These are phyloP conservation scores for Phytophthora chlamydospora DNA, from an alignment of 352 stramenopile species.

Conservation along the genomic window DNA sequence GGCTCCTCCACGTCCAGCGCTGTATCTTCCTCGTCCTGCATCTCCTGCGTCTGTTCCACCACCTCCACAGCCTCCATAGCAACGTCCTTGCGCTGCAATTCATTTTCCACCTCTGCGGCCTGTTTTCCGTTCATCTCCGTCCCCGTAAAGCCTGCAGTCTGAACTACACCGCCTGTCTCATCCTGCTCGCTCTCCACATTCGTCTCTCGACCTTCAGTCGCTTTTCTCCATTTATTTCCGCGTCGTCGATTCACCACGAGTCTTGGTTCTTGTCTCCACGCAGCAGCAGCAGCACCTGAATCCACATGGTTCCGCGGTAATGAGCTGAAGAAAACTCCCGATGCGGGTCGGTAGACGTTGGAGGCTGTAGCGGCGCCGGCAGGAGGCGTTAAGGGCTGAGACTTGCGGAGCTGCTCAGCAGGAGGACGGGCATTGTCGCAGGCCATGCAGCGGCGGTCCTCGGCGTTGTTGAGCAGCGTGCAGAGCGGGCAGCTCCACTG, in stretches of 20 bases:
- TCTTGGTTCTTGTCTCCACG: conserved; percentile 43
- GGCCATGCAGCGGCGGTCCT: conserved; percentile 52
- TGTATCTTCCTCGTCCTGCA: conserved; percentile 24
- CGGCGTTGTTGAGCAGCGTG: conserved; percentile 64
- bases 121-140: neutral
- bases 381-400: conserved; percentile 5
- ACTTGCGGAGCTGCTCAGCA: conserved; percentile 1
- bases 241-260: conserved; percentile 44
- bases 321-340: conserved; percentile 56
- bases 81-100: neutral
- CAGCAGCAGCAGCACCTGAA: neutral
- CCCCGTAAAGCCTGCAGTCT: conserved; percentile 4
- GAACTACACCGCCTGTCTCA: conserved; percentile 7
- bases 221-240: conserved; percentile 7
- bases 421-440: conserved; percentile 53
- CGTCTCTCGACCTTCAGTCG: conserved; percentile 1
- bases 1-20: conserved; percentile 43
- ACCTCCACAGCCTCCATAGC: conserved; percentile 8
- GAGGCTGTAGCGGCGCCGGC: conserved; percentile 7
- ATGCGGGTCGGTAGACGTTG: conserved; percentile 17
- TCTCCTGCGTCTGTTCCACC: conserved; percentile 6
- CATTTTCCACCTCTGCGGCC: neutral
- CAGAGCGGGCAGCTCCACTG: conserved; percentile 79
- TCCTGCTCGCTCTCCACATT: conserved; percentile 8
- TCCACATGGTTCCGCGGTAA: conserved; percentile 2